Base-by-base conservation (phyloP, 805 yeast species). In the Alloascoidea hylecoeti region DNA sequence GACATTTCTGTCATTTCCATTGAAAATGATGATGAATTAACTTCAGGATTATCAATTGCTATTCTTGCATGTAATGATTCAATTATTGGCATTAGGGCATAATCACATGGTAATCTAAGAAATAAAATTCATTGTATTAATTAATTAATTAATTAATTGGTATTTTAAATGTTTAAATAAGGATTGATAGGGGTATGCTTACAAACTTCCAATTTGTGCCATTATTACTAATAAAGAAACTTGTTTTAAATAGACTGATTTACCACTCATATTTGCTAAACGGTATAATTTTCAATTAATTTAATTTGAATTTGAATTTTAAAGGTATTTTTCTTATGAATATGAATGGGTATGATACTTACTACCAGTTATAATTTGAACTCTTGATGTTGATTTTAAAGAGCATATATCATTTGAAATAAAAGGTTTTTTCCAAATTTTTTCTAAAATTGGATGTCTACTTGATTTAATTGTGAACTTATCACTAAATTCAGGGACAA, bases 251-350 rank as follows among this genome's bases (percentile, higher is more conserved):
- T 69, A 70, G 3, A 73, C 67, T 0, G 79, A 72, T 46, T 74
- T 75, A 2, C 80, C 81, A 36, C 78, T 74, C 76, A 71, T 70
- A 43, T 74, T 74, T 2, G 74, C 70, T 1, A 6, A 15, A 9
- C 17, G 16, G 13, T 23, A 23, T 9, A 9, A n/a, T n/a, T n/a
- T n/a, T n/a, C n/a, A n/a, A 36, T 28, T 36, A 15, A 27, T n/a
- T 17, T 13, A 16, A 14, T 15, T 15, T 3, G 14, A 15, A 16
- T 15, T 15, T n/a, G 32, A 33, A 5, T 15, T 28, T 4, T 15
- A 36, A 14, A 5, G 16, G 5, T 3, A 3, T 2, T 5, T 33
- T 4, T 37, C 18, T 17, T 4, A 12, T n/a, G n/a, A n/a, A n/a
- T n/a, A n/a, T n/a, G n/a, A n/a, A n/a, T n/a, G n/a, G n/a, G n/a